phyloP scores from a whole-genome alignment of 2,329 filamentous ascomycete species.

The Nemania sp. region DNA sequence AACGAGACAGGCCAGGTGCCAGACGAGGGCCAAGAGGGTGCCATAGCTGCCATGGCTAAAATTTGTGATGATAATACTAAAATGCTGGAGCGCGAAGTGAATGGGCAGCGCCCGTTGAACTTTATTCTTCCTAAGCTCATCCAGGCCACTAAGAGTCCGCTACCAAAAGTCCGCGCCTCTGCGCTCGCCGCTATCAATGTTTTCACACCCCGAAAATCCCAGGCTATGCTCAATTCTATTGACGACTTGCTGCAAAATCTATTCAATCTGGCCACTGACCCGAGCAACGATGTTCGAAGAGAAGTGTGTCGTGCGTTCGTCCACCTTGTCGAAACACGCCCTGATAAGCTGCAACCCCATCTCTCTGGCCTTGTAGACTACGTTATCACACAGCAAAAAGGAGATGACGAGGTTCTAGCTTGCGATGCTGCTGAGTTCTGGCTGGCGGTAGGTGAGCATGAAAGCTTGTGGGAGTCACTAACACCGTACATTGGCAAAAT shows the following conservation, averaged over 20 bases:
- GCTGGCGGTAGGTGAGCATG: slow-evolving; percentile 91
- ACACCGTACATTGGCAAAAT: slow-evolving; percentile 85
- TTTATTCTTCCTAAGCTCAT: slow-evolving; percentile 92
- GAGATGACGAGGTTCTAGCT: slow-evolving; percentile 88
- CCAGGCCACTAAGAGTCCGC: slow-evolving; percentile 81
- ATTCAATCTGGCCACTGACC: slow-evolving; percentile 83
- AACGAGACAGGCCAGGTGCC: slow-evolving; percentile 77
- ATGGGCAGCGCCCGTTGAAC: slow-evolving; percentile 87
- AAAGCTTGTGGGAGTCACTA: slow-evolving; percentile 79
- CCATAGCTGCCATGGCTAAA: slow-evolving; percentile 92
- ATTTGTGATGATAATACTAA: slow-evolving; percentile 97
- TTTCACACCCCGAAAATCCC: slow-evolving; percentile 86
- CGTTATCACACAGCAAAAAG: slow-evolving; percentile 88
- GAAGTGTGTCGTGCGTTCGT: slow-evolving; percentile 96
- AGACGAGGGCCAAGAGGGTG: slow-evolving; percentile 85
- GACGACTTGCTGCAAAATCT: slow-evolving; percentile 85
- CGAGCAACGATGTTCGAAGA: slow-evolving; percentile 83
- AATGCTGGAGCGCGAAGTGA: slow-evolving; percentile 86
- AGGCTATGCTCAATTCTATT: slow-evolving; percentile 83
- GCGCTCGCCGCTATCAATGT: slow-evolving; percentile 90
- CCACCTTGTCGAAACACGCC: slow-evolving; percentile 88
- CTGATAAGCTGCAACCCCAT: slow-evolving; percentile 90
- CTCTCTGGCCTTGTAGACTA: slow-evolving; percentile 91
- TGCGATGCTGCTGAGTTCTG: slow-evolving; percentile 98
- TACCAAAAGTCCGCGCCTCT: slow-evolving; percentile 81